Base-by-base conservation (phyloP, 2,329 filamentous ascomycete genomes). In the Aspergillus arachidicola region DNA sequence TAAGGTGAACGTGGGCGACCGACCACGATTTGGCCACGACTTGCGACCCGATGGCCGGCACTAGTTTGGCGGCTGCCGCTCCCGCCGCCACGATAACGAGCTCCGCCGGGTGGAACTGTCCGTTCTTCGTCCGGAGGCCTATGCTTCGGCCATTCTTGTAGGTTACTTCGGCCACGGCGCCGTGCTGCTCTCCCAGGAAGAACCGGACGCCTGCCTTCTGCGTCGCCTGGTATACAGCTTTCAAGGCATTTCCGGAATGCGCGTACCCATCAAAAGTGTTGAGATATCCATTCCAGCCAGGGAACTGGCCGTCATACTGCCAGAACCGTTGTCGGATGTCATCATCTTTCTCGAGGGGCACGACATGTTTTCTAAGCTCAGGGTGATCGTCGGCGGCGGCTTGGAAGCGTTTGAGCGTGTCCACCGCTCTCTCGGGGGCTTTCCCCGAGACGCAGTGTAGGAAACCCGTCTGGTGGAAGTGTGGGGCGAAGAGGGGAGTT, bases 1-100 rank as follows among this genome's bases (percentile, higher is more conserved):
- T 86, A 1, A 89, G 79, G 55, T 84, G 82, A 2, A 89, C 78
- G 68, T 89, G 87, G 0, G 84, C 86, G 1, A 90, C 82, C 0
- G 84, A 83, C 84, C 86, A 89, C 0, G 81, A 83, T 61, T 85
- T 85, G 5, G 86, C 87, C 0, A 82, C 81, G 3, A 87, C 79
- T 45, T 85, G 83, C 0, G 72, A 73, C 2, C 83, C 83, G 1
- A 86, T 71, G 19, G 82, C 75, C 0, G 87, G 86, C 2, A 84
- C 68, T 0, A 89, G 72, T 0, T 71, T 76, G 1, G 80, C 80
- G 0, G 79, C 81, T 6, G 78, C 79, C 0, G 86, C 86, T 0
- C 87, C 87, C 0, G 82, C 77, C 0, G 85, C 81, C 1, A 86
- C 76, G 14, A 89, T 81, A 2, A 84, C 80, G 3, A 84, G 64